These are phyloP conservation scores for Osmozyma mogii DNA, from an alignment of 805 yeast genomes.

Conservation along the genomic window DNA sequence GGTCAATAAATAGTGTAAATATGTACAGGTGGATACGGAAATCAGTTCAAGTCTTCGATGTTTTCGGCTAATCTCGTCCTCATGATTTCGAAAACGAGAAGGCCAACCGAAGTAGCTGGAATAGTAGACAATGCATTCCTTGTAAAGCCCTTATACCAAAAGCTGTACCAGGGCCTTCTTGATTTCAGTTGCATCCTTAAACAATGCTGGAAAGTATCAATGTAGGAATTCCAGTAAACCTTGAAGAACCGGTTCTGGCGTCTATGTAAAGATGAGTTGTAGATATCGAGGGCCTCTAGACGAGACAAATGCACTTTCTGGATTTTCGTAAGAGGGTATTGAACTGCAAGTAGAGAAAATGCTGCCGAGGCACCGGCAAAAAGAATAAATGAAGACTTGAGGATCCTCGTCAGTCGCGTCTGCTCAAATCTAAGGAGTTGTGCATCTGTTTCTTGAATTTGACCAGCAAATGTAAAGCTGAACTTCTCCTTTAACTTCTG, in stretches of 20 bases:
- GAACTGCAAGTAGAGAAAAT: conserved; percentile 62
- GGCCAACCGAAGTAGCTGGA: conserved; percentile 85
- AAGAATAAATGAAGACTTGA: conserved; percentile 63
- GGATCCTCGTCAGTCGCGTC: conserved; percentile 36
- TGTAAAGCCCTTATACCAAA: conserved; percentile 74
- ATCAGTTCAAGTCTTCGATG: conserved; percentile 16
- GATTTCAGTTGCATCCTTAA: conserved; percentile 47
- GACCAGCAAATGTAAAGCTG: conserved; percentile 10
- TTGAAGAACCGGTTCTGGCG: conserved; percentile 25
- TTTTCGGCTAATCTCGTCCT: conserved; percentile 38
- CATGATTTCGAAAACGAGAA: conserved; percentile 77
- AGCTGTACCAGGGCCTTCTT: conserved; percentile 46
- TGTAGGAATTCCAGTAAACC: conserved; percentile 66
- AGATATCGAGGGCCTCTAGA: conserved; percentile 70
- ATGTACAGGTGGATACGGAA: too few species aligned
- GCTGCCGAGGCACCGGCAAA: conserved; percentile 89
- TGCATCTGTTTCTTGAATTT: conserved; percentile 9
- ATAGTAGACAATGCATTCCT: conserved; percentile 65
- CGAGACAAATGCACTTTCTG: conserved; percentile 76
- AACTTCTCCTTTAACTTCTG: conserved; percentile 14
- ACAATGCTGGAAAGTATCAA: conserved; percentile 63
- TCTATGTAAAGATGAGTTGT: conserved; percentile 30
- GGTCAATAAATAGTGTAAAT: too few species aligned
- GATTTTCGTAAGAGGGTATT: conserved; percentile 73
- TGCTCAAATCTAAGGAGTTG: conserved; percentile 20